Percentiles rank a stretch among this genome's conserved stretches.
Conservation (phyloP, 2,329 filamentous ascomycete species). For the Fusarium pseudocircinatum region DNA sequence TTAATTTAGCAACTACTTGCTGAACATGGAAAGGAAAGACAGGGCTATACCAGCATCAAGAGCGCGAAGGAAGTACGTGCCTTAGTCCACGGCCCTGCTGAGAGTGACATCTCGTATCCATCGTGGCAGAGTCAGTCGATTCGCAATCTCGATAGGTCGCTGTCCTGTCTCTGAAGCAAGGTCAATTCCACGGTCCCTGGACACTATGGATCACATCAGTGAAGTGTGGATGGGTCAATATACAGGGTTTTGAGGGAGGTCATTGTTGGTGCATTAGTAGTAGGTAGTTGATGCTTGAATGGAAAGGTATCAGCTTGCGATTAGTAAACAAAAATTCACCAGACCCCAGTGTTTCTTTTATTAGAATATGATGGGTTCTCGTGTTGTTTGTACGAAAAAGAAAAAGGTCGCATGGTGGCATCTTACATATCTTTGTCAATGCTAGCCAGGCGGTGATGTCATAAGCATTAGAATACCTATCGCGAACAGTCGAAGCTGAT, state of each 20-base stretch:
- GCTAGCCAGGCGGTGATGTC: conserved; percentile 9
- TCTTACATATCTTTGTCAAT: neutral
- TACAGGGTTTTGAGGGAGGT: neutral
- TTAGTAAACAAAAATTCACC: neutral
- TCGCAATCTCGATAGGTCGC: neutral
- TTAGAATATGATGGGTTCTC: conserved; percentile 12
- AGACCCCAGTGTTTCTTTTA: conserved; percentile 3
- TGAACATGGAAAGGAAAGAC: neutral
- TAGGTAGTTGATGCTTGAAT: neutral
- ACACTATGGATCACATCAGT: neutral
- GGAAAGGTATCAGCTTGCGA: neutral
- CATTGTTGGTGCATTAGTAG: neutral
- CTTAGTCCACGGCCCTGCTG: neutral
- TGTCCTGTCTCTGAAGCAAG: neutral
- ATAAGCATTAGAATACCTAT: neutral
- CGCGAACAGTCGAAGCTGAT: neutral
- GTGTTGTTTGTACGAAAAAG: conserved; percentile 19
- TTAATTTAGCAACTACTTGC: neutral
- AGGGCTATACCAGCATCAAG: neutral
- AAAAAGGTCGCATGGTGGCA: neutral
- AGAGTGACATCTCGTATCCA: neutral
- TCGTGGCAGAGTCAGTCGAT: neutral
- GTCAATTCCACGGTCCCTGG: neutral
- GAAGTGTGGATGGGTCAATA: neutral
- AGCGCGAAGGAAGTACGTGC: neutral